Conservation (phyloP, 2,329 filamentous ascomycete species). For the Thelonectria discophora region DNA sequence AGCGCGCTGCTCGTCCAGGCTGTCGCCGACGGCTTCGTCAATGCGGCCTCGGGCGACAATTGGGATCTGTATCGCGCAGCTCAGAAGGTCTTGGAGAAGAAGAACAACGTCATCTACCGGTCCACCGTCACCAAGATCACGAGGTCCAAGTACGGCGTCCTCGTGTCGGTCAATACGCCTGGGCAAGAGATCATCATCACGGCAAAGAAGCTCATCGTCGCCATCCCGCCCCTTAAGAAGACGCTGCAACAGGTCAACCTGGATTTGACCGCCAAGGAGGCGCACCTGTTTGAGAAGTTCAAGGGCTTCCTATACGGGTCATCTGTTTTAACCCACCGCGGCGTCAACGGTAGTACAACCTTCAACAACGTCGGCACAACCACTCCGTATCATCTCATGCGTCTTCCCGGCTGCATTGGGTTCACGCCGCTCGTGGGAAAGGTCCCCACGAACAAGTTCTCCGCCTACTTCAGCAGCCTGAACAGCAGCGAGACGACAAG, state of each 20-base stretch:
- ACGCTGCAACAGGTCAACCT: conserved; percentile 21
- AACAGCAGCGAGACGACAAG: not conserved
- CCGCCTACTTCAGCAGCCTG: conserved; percentile 17
- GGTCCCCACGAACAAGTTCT: conserved; percentile 4
- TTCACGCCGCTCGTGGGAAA: conserved; percentile 9
- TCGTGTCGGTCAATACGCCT: not conserved
- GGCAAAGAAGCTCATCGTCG: conserved; percentile 32
- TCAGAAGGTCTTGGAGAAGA: not conserved
- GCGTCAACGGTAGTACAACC: not conserved
- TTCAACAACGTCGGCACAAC: conserved; percentile 26
- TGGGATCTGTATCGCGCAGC: conserved; percentile 10
- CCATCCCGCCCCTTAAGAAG: conserved; percentile 27
- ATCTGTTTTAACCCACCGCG: conserved; percentile 13
- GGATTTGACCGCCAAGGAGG: conserved; percentile 20
- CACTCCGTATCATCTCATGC: conserved; percentile 11
- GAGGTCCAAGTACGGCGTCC: not conserved
- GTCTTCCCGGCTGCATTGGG: conserved; percentile 16
- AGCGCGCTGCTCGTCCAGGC: conserved; percentile 2
- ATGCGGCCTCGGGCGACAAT: conserved; percentile 10
- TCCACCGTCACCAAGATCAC: conserved; percentile 5
- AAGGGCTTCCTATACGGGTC: conserved; percentile 24
- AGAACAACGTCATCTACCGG: not conserved
- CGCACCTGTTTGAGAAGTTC: conserved; percentile 28
- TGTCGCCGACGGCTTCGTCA: not conserved
- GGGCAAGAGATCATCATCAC: conserved; percentile 6